Evolutionary conservation across 768 basidiomycete genomes (phyloP).

Genomic region (Hygrophorus russula): DNA sequence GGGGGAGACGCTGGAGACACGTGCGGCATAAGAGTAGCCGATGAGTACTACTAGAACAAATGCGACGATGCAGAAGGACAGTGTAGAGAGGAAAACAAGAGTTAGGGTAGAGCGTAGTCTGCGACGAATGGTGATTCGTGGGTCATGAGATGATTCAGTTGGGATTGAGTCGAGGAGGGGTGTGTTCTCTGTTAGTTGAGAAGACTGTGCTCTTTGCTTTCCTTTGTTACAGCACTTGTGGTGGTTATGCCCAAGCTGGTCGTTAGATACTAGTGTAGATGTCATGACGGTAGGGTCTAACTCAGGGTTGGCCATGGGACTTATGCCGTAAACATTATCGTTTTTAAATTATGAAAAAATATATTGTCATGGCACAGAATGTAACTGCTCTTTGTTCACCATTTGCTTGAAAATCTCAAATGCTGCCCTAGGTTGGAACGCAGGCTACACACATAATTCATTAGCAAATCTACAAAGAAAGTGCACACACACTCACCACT

Average conservation of each 20-base stretch:
- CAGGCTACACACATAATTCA: constrained; percentile 28
- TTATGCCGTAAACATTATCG: no score
- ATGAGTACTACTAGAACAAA: constrained; percentile 37
- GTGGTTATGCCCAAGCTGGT: constrained; percentile 4
- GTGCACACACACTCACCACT: constrained; percentile 43
- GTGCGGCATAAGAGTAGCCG: constrained; percentile 57
- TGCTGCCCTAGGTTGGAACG: constrained; percentile 48
- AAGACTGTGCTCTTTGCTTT: constrained; percentile 33
- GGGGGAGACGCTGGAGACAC: constrained; percentile 38
- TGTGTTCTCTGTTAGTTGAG: constrained; percentile 37
- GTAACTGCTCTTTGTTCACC: constrained; percentile 36
- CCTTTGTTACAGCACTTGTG: constrained; percentile 31
- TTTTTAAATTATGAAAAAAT: no score
- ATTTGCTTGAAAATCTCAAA: constrained; percentile 51
- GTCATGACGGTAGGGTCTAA: constrained; percentile 4
- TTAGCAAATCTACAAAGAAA: no score
- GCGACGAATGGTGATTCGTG: constrained; percentile 13
- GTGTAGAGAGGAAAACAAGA: constrained; percentile 45
- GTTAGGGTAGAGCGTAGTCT: constrained; percentile 26
- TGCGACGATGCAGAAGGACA: constrained; percentile 36
- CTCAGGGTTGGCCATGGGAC: no score
- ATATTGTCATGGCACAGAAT: constrained; percentile 31
- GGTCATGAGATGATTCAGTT: constrained; percentile 16
- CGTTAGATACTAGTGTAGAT: constrained; percentile 9
- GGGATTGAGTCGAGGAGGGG: constrained; percentile 34